Evolutionary conservation across 2,329 filamentous ascomycete species (phyloP).

Genomic region (Fusarium sp.): DNA sequence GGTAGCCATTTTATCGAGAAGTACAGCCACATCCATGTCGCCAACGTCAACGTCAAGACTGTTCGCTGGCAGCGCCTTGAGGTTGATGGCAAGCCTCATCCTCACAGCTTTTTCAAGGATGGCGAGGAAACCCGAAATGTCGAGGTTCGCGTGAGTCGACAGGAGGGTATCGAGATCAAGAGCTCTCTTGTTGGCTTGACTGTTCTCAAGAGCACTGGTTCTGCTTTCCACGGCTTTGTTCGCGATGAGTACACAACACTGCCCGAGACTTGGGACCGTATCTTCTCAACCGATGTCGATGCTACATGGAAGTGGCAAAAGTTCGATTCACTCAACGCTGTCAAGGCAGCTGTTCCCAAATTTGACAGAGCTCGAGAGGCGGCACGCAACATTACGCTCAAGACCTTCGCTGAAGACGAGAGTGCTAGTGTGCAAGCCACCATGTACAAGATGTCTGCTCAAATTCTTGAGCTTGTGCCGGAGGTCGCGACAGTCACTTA

Average conservation of each 20-base stretch:
- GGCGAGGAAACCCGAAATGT: slow-evolving; percentile 88
- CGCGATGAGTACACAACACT: slow-evolving; percentile 94
- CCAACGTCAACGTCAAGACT: slow-evolving; percentile 83
- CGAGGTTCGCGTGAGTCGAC: slow-evolving; percentile 75
- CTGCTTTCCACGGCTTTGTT: slow-evolving; percentile 94
- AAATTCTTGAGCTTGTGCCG: slow-evolving; percentile 82
- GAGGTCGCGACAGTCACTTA: slow-evolving; percentile 81
- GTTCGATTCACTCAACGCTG: slow-evolving; percentile 74
- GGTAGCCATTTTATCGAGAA: slow-evolving; percentile 88
- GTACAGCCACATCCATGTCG: slow-evolving; percentile 88
- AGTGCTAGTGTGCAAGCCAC: slow-evolving; percentile 95
- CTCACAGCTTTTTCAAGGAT: slow-evolving; percentile 94
- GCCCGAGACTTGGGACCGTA: slow-evolving; percentile 91
- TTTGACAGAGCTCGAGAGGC: slow-evolving; percentile 85
- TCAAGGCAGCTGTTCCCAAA: slow-evolving; percentile 69
- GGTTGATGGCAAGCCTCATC: slow-evolving; percentile 88
- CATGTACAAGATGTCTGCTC: slow-evolving; percentile 98
- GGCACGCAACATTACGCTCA: slow-evolving; percentile 87
- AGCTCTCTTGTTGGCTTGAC: slow-evolving; percentile 84
- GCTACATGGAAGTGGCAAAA: slow-evolving; percentile 85
- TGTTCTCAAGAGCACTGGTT: slow-evolving; percentile 96
- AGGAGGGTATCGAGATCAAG: slow-evolving; percentile 77
- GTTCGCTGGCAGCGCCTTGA: slow-evolving; percentile 93
- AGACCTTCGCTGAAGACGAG: slow-evolving; percentile 88
- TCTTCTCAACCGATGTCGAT: slow-evolving; percentile 93